Evolutionary conservation across 1,284 basidiomycete genomes (phyloP), one percentile per base, ranked within the genome.

Genomic region (Ganoderma lucidum): DNA sequence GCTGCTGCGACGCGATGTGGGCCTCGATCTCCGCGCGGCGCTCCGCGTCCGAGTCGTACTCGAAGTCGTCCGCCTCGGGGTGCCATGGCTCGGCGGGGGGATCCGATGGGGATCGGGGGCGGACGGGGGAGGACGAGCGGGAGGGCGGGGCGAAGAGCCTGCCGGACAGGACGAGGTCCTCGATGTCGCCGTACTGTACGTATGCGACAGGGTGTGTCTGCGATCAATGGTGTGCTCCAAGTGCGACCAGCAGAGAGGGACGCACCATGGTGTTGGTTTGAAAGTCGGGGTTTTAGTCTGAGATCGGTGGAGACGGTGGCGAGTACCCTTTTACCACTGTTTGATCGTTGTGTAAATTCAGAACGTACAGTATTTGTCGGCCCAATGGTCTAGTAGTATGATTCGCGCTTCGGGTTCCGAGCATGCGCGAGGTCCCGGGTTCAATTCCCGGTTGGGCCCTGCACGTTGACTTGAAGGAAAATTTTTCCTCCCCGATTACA

Each of bases 131-230:
- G 30, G 80, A 78, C 2, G 83, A 80, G 45, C 82, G 80, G 1
- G 80, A 78, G 15, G 75, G 70, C 1, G 85, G 83, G 65, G 86
- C 87, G 80, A 95, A 94, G 60, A 95, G 84, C 73, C 89, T 88
- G 56, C 93, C 93, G 9, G 93, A 94, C 63, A 94, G 88, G 30
- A 94, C 88, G 32, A 93, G 85, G 65, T 91, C 88, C 80, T 95
- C 93, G 64, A 94, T 78, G 66, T 80, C 74, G 60, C 77, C 78
- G 63, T 77, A 73, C 78, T 78, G 51, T 51, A 17, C 41, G 45
- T 17, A 17, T 23, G 15, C n/a, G 45, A 48, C 63, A 30, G 17
- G 12, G 48, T 10, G 48, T 10, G 23, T 35, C n/a, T 42, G 30
- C 58, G 19, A 32, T 23, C 15, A n/a, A n/a, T 10, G 48, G 19